phyloP scores from a whole-genome alignment of 495 filamentous ascomycete species.

The Hypoxylon rickii region DNA sequence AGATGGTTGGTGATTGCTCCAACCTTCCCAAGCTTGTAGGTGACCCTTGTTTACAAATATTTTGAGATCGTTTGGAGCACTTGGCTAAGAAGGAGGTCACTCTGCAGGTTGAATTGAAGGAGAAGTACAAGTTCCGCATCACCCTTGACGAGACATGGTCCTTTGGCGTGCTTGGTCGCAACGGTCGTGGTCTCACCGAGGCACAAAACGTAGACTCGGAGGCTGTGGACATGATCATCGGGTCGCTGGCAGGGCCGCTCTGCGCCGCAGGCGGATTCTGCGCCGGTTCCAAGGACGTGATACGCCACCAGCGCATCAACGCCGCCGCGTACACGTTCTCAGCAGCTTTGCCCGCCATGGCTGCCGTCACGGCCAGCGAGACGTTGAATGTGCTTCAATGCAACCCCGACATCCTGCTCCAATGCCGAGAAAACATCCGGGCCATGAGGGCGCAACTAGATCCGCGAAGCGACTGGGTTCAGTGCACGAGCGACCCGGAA shows the following conservation, averaged over 20 bases:
- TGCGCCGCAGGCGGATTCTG: slow-evolving; percentile 96
- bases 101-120: slow-evolving; percentile 79
- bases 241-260: slow-evolving; percentile 82
- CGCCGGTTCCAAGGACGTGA: slow-evolving; percentile 83
- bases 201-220: slow-evolving; percentile 92
- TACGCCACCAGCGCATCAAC: slow-evolving; percentile 93
- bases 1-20: slow-evolving; percentile 83
- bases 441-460: slow-evolving; percentile 86
- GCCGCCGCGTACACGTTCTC: slow-evolving; percentile 92
- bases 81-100: slow-evolving; percentile 16
- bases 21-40: slow-evolving; percentile 84
- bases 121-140: slow-evolving; percentile 94
- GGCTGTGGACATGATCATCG: slow-evolving; percentile 93
- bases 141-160: slow-evolving; percentile 98
- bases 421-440: slow-evolving; percentile 80
- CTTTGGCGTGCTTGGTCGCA: slow-evolving; percentile 89
- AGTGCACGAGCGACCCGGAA: slow-evolving; percentile 77
- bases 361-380: slow-evolving; percentile 93
- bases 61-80: background rate
- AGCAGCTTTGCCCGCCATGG: slow-evolving; percentile 88
- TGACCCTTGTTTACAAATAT: background rate
- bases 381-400: slow-evolving; percentile 82
- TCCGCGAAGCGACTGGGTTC: slow-evolving; percentile 89
- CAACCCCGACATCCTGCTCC: slow-evolving; percentile 74
- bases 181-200: slow-evolving; percentile 89